phyloP scores from a whole-genome alignment of 345 rosid species.

The Theobroma cacao region DNA sequence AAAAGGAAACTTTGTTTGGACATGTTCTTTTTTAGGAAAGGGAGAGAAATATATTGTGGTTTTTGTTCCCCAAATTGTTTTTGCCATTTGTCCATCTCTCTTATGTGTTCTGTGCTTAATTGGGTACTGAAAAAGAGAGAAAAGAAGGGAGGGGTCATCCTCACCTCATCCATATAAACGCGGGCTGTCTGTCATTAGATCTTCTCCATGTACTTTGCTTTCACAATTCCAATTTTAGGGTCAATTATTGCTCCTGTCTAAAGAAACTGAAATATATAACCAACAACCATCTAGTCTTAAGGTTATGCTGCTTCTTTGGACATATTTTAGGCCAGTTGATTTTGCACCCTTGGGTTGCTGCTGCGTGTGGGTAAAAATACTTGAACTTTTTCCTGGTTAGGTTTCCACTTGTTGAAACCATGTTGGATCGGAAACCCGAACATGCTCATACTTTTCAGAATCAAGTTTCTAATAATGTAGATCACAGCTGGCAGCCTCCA shows the following conservation, averaged over 20 bases:
- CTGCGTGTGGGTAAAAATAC: neutral
- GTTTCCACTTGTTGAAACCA: neutral
- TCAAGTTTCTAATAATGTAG: too few species aligned
- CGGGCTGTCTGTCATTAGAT: neutral
- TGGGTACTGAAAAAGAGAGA: neutral
- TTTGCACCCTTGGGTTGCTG: neutral
- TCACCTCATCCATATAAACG: neutral
- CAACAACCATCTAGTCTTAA: too few species aligned
- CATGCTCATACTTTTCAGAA: neutral
- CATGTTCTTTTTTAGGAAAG: conserved; percentile 10
- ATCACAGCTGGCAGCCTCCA: too few species aligned
- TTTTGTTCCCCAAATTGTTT: neutral
- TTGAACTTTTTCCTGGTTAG: neutral
- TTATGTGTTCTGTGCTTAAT: neutral
- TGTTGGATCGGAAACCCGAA: neutral
- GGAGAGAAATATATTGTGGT: neutral
- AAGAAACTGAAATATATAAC: too few species aligned
- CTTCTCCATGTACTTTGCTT: neutral
- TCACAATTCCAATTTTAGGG: neutral
- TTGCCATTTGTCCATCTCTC: conserved; percentile 16
- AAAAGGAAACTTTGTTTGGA: neutral
- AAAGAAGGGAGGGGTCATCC: neutral
- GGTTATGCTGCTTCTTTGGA: neutral
- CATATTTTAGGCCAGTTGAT: neutral
- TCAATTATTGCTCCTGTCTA: neutral